These are phyloP conservation scores for Apiospora saccharicola DNA, from an alignment of 2,329 filamentous ascomycete genomes.

Conservation along the genomic window DNA sequence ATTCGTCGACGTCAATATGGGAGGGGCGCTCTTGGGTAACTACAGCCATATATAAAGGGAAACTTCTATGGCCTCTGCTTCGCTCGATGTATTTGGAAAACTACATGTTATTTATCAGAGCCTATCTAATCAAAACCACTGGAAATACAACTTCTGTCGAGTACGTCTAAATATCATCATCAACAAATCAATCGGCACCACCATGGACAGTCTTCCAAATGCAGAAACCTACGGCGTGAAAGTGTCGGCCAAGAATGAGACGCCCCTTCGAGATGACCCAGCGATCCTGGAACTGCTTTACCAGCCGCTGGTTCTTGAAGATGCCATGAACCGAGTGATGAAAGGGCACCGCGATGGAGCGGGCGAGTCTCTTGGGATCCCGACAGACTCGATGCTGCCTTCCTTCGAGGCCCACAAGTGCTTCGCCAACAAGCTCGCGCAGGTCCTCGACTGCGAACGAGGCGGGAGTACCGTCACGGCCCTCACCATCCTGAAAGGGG, in stretches of 20 bases:
- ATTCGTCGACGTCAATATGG: neutral
- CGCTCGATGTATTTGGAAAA: too few relatives aligned
- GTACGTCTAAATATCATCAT: too few relatives aligned
- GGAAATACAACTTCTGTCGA: too few relatives aligned
- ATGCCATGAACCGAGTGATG: constrained; percentile 23
- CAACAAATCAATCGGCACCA: too few relatives aligned
- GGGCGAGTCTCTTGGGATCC: neutral
- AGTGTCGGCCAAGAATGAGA: neutral
- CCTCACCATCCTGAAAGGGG: constrained; percentile 10
- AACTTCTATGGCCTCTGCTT: neutral
- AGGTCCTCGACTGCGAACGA: constrained; percentile 22
- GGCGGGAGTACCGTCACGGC: constrained; percentile 26
- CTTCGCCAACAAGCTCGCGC: constrained; percentile 28
- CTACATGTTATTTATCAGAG: too few relatives aligned
- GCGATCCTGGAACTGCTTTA: constrained; percentile 21
- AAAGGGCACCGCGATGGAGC: neutral
- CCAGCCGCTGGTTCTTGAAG: constrained; percentile 25
- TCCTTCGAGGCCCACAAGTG: constrained; percentile 11
- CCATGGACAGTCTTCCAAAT: neutral
- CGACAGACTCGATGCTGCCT: constrained; percentile 22
- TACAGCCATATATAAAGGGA: too few relatives aligned
- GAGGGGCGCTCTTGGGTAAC: neutral
- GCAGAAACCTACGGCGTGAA: neutral
- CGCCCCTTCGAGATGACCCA: constrained; percentile 8
- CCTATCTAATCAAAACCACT: too few relatives aligned